Evolutionary conservation across 805 yeast genomes (phyloP), one percentile per base, ranked within the genome.

Genomic region (Teunomyces kruisii): DNA sequence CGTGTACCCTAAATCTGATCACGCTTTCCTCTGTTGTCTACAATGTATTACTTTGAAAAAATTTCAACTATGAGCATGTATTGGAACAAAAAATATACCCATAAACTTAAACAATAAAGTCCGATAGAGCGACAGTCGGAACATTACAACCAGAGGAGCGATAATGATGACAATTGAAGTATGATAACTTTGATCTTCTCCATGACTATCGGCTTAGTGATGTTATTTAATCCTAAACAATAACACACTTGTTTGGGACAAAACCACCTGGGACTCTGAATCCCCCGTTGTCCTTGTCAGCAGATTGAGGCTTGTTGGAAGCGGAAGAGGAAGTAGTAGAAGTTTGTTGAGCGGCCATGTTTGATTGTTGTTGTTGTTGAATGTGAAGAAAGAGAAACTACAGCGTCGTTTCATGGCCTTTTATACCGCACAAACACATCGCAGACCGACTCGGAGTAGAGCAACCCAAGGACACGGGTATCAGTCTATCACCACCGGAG

Each of bases 301-400:
- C 45, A 19, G 44, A 17, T 42, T 42, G 37, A 28, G 33, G 27
- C 27, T 29, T 29, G 32, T 29, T 42, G 33, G 45, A 36, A 29
- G 40, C n/a, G n/a, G 40, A 35, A 33, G 37, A 16, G 12, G 38
- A 26, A 26, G 28, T 5, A 26, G 28, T 17, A 42, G 35, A 36
- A 29, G 40, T 42, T 27, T 29, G 26, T 36, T 28, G 31, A 36
- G 36, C 40, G 24, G 40, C 33, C 40, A 42, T 42, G 10, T 14
- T 32, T 15, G 28, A 27, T 19, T 30, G 39, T 15, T n/a, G 10
- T 15, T n/a, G 10, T 35, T 13, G n/a, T 35, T 22, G 38, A 19
- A 6, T 35, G 38, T 22, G 14, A 35, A 17, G 38, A 35, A 22
- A 12, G 17, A 35, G 14, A n/a, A 6, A 12, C 7, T 35, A 10